Evolutionary conservation across 164 flowering plant species (phyloP), one percentile per base, ranked within the genome.

Genomic region (Tinospora cordifolia): DNA sequence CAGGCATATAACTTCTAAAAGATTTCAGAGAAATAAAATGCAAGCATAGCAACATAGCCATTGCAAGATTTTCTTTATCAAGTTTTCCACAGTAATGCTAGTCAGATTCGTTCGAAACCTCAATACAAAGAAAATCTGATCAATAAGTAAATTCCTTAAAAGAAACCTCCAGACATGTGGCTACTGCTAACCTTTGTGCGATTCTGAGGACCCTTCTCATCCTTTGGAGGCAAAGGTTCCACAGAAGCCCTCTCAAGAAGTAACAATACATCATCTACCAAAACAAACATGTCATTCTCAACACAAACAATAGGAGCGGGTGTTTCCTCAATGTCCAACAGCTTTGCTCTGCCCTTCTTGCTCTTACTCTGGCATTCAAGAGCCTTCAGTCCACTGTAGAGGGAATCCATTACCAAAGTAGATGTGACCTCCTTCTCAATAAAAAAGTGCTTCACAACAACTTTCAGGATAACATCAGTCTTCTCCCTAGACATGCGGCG

Each of bases 351-450:
- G 44, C 70, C 83, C 74, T 85, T 87, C 78, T 83, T 83, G 77
- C 75, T 69, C 79, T 79, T 87, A 70, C 80, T 81, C 76, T 84
- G 97, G 69, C 86, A 81, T 78, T 86, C 94, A 74, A 93, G 96
- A 70, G 96, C 96, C 86, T 86, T 91, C 77, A 93, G 74, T 60
- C 98, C 98, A 86, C 98, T 93, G 72, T 90, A 93, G 69, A 93
- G 81, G 59, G 98, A 93, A 84, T 93, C 98, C 98, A 93, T 93
- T 19, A 93, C 96, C 87, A 93, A 81, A 63, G 98, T 93, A 60
- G 98, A 93, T 38, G 96, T 88, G 68, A 93, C 98, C 83, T 93
- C 98, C 84, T 93, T 91, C 81, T 91, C 97, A 81, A 93, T 86
- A 69, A 93, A 93, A 74, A 91, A 93, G 49, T 88, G 89, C 70